Evolutionary conservation across 2,329 filamentous ascomycete genomes (phyloP).

Genomic region (Cladosporium oxysporum): DNA sequence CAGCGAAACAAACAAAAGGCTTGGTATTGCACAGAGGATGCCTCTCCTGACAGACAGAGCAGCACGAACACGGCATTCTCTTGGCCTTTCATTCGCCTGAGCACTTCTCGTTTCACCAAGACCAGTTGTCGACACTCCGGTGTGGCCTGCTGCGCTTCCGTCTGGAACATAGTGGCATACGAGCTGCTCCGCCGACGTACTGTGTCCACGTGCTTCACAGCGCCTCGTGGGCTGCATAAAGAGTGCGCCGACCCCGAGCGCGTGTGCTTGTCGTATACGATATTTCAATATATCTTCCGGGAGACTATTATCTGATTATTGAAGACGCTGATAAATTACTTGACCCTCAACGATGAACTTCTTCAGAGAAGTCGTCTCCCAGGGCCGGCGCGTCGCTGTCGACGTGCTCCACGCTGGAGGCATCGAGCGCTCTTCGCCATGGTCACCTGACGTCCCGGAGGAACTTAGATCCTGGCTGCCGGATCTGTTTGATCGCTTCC

Average conservation of each 20-base stretch:
- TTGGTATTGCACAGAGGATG: background rate
- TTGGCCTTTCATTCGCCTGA: background rate
- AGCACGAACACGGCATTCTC: background rate
- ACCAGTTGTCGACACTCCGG: background rate
- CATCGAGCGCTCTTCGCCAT: slow-evolving; percentile 34
- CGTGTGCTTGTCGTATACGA: background rate
- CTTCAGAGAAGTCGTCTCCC: slow-evolving; percentile 31
- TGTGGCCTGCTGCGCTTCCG: slow-evolving; percentile 11
- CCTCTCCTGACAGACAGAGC: background rate
- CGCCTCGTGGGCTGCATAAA: slow-evolving; percentile 6
- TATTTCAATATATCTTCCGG: background rate
- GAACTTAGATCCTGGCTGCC: slow-evolving; percentile 36
- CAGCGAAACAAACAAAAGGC: slow-evolving; percentile 7
- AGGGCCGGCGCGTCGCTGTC: slow-evolving; percentile 32
- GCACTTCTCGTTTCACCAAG: background rate
- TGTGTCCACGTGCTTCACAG: slow-evolving; percentile 12
- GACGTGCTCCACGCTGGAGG: slow-evolving; percentile 29
- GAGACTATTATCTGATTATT: background rate
- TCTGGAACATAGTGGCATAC: slow-evolving; percentile 18
- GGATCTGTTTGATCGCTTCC: slow-evolving; percentile 44
- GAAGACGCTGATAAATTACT: background rate
- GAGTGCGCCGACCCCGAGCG: background rate
- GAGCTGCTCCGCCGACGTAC: slow-evolving; percentile 5
- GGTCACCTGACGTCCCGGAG: slow-evolving; percentile 36
- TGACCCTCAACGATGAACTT: slow-evolving; percentile 27